phyloP scores from a whole-genome alignment of 2,329 filamentous ascomycete genomes.

The Seiridium cupressi region DNA sequence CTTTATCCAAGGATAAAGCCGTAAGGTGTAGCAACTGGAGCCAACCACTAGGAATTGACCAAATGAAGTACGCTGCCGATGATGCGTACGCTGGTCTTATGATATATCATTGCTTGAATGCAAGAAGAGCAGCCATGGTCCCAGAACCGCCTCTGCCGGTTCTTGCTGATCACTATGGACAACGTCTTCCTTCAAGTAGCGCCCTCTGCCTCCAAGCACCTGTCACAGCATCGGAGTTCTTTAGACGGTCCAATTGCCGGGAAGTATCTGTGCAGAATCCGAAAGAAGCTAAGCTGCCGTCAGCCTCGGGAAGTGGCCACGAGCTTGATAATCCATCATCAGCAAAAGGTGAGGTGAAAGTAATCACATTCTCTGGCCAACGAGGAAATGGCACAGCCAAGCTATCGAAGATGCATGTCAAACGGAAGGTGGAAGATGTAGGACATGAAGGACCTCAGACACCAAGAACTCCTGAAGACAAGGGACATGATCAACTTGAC shows the following conservation, averaged over 20 bases:
- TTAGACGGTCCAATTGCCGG: neutral
- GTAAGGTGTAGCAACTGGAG: slow-evolving; percentile 20
- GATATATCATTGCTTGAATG: slow-evolving; percentile 25
- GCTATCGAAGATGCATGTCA: too few species aligned
- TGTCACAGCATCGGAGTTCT: neutral
- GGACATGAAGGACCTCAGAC: neutral
- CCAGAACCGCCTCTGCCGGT: slow-evolving; percentile 17
- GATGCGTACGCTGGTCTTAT: slow-evolving; percentile 25
- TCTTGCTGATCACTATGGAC: slow-evolving; percentile 12
- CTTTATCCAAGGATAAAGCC: slow-evolving; percentile 18
- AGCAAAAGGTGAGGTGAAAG: too few species aligned
- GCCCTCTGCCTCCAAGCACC: neutral
- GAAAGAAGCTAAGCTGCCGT: neutral
- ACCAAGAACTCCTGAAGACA: neutral
- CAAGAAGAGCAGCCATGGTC: slow-evolving; percentile 18
- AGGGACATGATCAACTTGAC: neutral
- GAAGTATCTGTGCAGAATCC: neutral
- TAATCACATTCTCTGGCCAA: too few species aligned
- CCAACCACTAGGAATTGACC: slow-evolving; percentile 10
- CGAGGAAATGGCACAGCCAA: too few species aligned
- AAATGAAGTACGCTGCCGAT: slow-evolving; percentile 20
- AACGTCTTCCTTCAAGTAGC: neutral
- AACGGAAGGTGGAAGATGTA: too few species aligned
- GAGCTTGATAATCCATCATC: too few species aligned
- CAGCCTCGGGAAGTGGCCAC: neutral